Base-by-base conservation (phyloP, 306 rosid species). In the Cucumis hystrix region DNA sequence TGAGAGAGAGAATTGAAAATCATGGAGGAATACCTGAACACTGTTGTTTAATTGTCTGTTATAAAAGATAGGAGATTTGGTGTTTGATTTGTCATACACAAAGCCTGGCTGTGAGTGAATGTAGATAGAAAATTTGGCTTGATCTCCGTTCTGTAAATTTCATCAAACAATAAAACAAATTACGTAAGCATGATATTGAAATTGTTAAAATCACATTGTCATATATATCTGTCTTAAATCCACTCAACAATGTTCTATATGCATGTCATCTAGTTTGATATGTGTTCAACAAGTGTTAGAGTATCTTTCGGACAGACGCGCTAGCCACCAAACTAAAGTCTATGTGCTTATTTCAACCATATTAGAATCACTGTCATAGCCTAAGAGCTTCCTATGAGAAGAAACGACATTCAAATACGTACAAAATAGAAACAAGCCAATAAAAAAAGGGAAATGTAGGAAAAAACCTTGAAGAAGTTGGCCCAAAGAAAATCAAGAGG, bases 401-500 rank as follows among this genome's bases (percentile, higher is more conserved):
- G 51, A 16, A 65, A 65, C 72, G 9, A 39, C 20, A 66, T 39
- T 66, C 51, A 66, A 39, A 64, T 3, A 63, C 55, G 4, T 49
- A 45, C 15, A 10, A 10, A 43, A 11, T 58, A 62, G 13, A 30
- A 64, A 64, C 70, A 17, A 9, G 1, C 1, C 54, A 47, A 7
- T 6, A 10, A 6, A 3, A 3, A 47, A 35, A n/a, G 8, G 25
- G 23, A 78, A 93, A 35, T 33, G 64, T 5, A 74, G 39, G 62
- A 18, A 18, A 16, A 75, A 37, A 75, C 98, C 98, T 94, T 84
- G 75, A 94, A 90, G 88, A 94, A 94, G 30, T 79, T 35, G 16
- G 45, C 93, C 98, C 97, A 94, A 47, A 94, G 89, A 78, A 94
- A 94, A 86, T 90, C 98, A 47, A 94, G 96, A 25, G 98, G 97